These are phyloP conservation scores for Populus ilicifolia DNA, from an alignment of 345 rosid genomes.

Conservation along the genomic window DNA sequence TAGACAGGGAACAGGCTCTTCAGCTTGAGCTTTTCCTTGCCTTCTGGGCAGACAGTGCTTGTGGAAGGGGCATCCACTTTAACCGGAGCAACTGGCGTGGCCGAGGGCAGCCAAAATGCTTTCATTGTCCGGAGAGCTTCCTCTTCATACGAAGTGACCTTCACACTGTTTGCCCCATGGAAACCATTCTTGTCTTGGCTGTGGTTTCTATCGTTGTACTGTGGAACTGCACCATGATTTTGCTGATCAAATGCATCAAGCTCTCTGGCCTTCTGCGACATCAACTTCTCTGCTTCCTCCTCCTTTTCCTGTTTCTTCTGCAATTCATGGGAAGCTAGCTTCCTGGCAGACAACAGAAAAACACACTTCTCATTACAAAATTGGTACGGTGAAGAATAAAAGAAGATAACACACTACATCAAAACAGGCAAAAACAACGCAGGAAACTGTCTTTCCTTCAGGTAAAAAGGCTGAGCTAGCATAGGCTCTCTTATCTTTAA, in stretches of 20 bases:
- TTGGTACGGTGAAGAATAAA: neutral
- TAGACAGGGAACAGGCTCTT: constrained; percentile 73
- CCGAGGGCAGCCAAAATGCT: constrained; percentile 97
- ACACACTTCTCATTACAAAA: constrained; percentile 1
- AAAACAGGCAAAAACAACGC: too few species aligned
- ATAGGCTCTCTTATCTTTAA: too few species aligned
- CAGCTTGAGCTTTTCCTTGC: constrained; percentile 83
- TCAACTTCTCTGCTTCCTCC: constrained; percentile 71
- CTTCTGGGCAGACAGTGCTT: constrained; percentile 76
- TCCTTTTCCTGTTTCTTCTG: constrained; percentile 78
- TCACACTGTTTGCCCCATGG: constrained; percentile 95
- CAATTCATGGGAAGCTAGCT: constrained; percentile 57
- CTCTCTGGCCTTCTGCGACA: constrained; percentile 68
- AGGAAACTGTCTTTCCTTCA: too few species aligned
- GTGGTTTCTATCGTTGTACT: constrained; percentile 61
- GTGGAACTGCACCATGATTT: constrained; percentile 88
- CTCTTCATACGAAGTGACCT: constrained; percentile 81
- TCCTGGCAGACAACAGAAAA: constrained; percentile 40
- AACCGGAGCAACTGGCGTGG: constrained; percentile 81
- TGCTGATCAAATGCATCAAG: constrained; percentile 94
- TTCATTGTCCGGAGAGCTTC: constrained; percentile 97
- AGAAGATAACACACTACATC: too few species aligned
- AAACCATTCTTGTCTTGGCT: constrained; percentile 73
- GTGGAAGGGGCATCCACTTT: constrained; percentile 70
- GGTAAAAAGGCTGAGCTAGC: too few species aligned